Percentiles rank a stretch among this genome's conserved stretches.
Conservation (phyloP, 1,284 basidiomycete genomes). For the Tremellales sp. region DNA sequence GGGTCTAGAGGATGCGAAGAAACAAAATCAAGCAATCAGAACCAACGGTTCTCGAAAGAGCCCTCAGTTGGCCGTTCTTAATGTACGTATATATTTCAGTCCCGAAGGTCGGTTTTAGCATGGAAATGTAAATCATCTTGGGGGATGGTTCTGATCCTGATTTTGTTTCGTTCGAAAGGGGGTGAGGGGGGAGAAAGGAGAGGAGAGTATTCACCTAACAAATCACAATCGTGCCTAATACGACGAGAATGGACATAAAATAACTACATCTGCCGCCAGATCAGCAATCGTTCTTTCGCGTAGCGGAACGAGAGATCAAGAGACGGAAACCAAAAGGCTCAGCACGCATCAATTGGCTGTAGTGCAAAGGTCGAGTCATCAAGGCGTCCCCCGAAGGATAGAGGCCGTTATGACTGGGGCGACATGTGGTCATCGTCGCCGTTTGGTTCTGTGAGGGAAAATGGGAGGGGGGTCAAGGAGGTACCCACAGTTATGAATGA, state of each 20-base stretch:
- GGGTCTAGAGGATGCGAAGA: too few relatives aligned
- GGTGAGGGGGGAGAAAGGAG: background rate
- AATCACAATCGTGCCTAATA: background rate
- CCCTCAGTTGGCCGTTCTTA: slow-evolving; percentile 46
- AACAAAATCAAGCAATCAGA: too few relatives aligned
- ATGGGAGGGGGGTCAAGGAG: slow-evolving; percentile 1
- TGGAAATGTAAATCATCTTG: slow-evolving; percentile 44
- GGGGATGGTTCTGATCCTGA: slow-evolving; percentile 19
- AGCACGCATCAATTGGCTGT: slow-evolving; percentile 42
- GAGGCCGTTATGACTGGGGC: slow-evolving; percentile 47
- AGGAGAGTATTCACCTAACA: background rate
- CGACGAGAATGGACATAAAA: background rate
- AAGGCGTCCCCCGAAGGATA: slow-evolving; percentile 40
- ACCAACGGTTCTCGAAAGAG: slow-evolving; percentile 8
- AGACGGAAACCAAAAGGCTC: slow-evolving; percentile 14
- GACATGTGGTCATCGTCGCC: slow-evolving; percentile 43
- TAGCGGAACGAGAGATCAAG: slow-evolving; percentile 2
- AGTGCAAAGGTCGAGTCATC: slow-evolving; percentile 38
- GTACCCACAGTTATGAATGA: too few relatives aligned
- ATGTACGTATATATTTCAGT: slow-evolving; percentile 40
- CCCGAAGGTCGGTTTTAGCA: slow-evolving; percentile 46
- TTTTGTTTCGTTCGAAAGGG: background rate
- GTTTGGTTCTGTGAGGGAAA: slow-evolving; percentile 1
- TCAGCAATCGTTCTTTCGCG: background rate
- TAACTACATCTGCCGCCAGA: background rate